Base-by-base conservation (phyloP, 202 grass and related monocot species). In the Cymbopogon flexuosus region DNA sequence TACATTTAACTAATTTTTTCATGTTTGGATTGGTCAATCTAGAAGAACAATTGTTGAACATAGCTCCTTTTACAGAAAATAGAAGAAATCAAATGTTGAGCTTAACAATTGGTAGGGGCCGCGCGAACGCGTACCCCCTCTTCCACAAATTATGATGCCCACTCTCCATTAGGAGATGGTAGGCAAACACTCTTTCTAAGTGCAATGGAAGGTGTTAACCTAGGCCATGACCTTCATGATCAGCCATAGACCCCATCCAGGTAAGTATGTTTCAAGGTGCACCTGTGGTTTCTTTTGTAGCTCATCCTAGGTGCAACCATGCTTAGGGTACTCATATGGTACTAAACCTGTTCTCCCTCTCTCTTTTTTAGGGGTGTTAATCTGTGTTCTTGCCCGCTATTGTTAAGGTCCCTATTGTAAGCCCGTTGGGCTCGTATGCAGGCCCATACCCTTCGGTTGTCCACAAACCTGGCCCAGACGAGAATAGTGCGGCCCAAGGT, bases 141-240 rank as follows among this genome's bases (percentile, higher is more conserved):
- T 45, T 5, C 0, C 63, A 92, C 65, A 92, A 92, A 92, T 92
- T 92, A 81, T 14, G 79, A 88, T 57, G 39, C 88, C 82, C 84
- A 90, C 68, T 93, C 82, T 75, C n/a, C 79, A n/a, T 52, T n/a
- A n/a, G 6, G 2, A 52, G 16, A 52, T n/a, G 16, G 1, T n/a
- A 52, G 49, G 16, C 5, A n/a, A 52, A 0, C 16, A 6, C 5
- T n/a, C 49, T n/a, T n/a, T 0, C 5, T 0, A 52, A 52, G 49
- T 52, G 6, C 5, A 52, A 52, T 52, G 1, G 16, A 52, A 52
- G 6, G 0, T 5, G 6, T 2, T 52, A n/a, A 52, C 16, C 0
- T 52, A 52, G 49, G 49, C 5, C 49, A 52, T 52, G 15, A 51
- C 47, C 16, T 2, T 18, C n/a, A 1, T 51, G 15, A 51, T 51